Evolutionary conservation across 2,329 filamentous ascomycete species (phyloP), one percentile per base, ranked within the genome.

Genomic region (Phialocephala sp.): DNA sequence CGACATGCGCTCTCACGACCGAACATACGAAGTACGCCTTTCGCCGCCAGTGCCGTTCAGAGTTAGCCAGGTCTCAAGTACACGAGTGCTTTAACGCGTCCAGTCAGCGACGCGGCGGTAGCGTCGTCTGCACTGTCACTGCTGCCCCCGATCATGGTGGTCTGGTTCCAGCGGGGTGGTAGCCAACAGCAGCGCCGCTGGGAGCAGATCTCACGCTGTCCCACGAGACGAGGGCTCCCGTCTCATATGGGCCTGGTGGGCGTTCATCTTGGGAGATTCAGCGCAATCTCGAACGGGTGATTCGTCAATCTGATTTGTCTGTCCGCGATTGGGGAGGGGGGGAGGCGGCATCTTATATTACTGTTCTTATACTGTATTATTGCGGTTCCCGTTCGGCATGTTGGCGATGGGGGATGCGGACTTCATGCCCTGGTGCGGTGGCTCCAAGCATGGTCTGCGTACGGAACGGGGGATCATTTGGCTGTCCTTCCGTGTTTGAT

Each of bases 171-270:
- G 50, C 32, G 37, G 5, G 22, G 20, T 58, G 63, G 63, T 65
- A 65, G 4, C 63, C 63, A 65, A 61, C 50, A 32, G 24, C 36
- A 45, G 24, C 35, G 27, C 18, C 20, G 20, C 32, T 2, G 9
- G 18, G 24, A 27, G 43, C 18, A 35, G 58, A 65, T 65, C 63
- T 57, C 24, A 60, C 9, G 43, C 62, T 60, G 57, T 64, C 36
- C 62, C 58, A 59, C 57, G 50, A 60, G 43, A 52, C 45, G 11
- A 27, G 32, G 45, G n/a, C 20, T 24, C n/a, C 15, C 18, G 43
- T 32, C 27, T 3, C 27, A 32, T 3, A 32, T 32, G 27, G 6
- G 27, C 27, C 3, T 32, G 27, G 3, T 6, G 3, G 27, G 3
- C n/a, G 41, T 27, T 24, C 45, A 50, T 50, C 45, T 11, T 20